Base-by-base conservation (phyloP, 805 yeast species). In the Grigorovia jiainica region DNA sequence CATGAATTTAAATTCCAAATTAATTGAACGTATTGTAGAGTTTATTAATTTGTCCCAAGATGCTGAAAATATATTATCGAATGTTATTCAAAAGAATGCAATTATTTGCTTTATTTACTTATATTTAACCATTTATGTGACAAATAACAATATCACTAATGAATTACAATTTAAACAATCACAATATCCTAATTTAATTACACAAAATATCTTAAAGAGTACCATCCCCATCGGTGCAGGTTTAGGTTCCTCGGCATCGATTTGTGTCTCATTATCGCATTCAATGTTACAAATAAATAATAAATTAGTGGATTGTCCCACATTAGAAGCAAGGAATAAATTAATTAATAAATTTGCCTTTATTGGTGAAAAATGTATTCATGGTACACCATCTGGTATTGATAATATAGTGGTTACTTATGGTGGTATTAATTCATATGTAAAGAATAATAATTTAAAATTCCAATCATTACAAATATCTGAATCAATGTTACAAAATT, bases 161-260 rank as follows among this genome's bases (percentile, higher is more conserved):
- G 24, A 13, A 18, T 19, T 23, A 21, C 35, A 13, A n/a, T 3
- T 8, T 6, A 7, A 19, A 10, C 35, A 18, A 33, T n/a, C 18
- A 16, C 11, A 18, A 10, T 8, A 19, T 33, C 19, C 15, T 11
- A 33, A 18, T 11, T 33, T n/a, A 19, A 18, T 7, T 33, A 21
- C n/a, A 33, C 35, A 3, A 18, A n/a, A n/a, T 59, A 70, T 78
- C 3, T 78, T 85, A 13, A 75, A 89, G 44, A 85, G 95, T 1
- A 80, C 95, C 1, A 66, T 89, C 39, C 98, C 98, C 1, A 82
- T 90, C 38, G 97, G 98, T 32, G 97, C 98, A 1, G 98, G 98
- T 0, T 70, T 92, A 38, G 98, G 98, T 0, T 85, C 95, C 1
- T 84, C 95, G 36, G 97, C 97, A 0, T 79, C 95, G 2, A 75